Conservation (phyloP, 2,329 filamentous ascomycete genomes). For the Pseudogymnoascus sp. region DNA sequence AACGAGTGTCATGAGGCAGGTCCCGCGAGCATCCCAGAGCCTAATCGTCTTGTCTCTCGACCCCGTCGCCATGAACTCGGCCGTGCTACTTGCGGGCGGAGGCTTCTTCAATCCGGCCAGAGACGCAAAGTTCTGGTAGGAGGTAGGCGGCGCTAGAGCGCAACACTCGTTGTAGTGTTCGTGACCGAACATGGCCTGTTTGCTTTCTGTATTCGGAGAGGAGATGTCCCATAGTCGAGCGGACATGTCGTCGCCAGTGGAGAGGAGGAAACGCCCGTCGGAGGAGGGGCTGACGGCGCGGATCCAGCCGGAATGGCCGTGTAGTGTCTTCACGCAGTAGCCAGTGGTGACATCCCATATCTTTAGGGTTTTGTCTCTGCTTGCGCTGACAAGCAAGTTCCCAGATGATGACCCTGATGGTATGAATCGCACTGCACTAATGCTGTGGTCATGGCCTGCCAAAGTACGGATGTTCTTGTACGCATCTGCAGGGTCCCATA, state of each 20-base stretch:
- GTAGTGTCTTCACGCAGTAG: conserved; percentile 84
- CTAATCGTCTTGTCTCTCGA: conserved; percentile 86
- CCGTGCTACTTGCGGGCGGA: conserved; percentile 64
- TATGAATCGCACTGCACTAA: conserved; percentile 82
- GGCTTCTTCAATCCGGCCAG: conserved; percentile 79
- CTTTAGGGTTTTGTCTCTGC: conserved; percentile 73
- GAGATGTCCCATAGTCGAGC: conserved; percentile 80
- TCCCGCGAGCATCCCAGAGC: conserved; percentile 81
- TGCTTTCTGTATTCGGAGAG: conserved; percentile 53
- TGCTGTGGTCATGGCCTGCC: conserved; percentile 85
- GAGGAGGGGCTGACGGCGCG: conserved; percentile 75
- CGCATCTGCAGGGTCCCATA: conserved; percentile 87
- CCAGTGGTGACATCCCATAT: conserved; percentile 94
- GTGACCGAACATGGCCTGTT: conserved; percentile 75
- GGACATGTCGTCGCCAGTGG: conserved; percentile 75
- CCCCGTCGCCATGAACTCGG: conserved; percentile 85
- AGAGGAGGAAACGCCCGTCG: conserved; percentile 77
- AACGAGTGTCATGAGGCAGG: conserved; percentile 71
- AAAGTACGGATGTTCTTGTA: conserved; percentile 94
- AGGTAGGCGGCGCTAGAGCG: conserved; percentile 70
- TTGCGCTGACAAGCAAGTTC: conserved; percentile 80
- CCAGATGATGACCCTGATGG: conserved; percentile 75
- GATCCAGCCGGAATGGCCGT: conserved; percentile 86
- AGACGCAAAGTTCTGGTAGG: conserved; percentile 69
- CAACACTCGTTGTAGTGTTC: conserved; percentile 84